Evolutionary conservation across 208 protist species (phyloP).

Genomic region (Leishmania guyanensis): DNA sequence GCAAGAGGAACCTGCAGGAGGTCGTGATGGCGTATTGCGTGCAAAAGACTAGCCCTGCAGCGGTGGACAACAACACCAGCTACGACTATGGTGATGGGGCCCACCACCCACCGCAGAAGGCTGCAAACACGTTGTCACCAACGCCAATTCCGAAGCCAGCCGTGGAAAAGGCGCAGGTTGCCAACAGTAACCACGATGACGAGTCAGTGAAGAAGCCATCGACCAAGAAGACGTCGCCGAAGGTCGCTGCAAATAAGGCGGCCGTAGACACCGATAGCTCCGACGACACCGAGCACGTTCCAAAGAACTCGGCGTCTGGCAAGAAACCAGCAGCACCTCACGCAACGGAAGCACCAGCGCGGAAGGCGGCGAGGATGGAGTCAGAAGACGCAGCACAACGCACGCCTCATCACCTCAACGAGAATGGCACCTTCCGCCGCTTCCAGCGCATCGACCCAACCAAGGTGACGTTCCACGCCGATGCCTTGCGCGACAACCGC

Average conservation of each 20-base stretch:
- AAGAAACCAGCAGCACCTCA: slow-evolving; percentile 19
- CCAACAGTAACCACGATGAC: slow-evolving; percentile 60
- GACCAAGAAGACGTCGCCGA: slow-evolving; percentile 34
- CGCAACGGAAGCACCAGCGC: slow-evolving; percentile 26
- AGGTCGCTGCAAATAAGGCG: slow-evolving; percentile 34
- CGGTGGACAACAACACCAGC: slow-evolving; percentile 41
- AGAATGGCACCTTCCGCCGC: slow-evolving; percentile 50
- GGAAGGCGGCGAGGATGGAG: slow-evolving; percentile 27
- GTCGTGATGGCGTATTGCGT: slow-evolving; percentile 21
- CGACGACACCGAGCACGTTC: slow-evolving; percentile 51
- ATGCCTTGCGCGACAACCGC: slow-evolving; percentile 68
- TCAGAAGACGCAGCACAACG: slow-evolving; percentile 5
- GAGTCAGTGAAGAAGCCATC: slow-evolving; percentile 49
- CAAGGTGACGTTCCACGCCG: slow-evolving; percentile 61
- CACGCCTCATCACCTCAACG: slow-evolving; percentile 39
- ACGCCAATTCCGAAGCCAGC: slow-evolving; percentile 41
- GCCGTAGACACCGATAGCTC: slow-evolving; percentile 29
- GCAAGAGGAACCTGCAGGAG: slow-evolving; percentile 21
- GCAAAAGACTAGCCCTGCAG: slow-evolving; percentile 26
- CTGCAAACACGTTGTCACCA: slow-evolving; percentile 17
- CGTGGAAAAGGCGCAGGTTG: slow-evolving; percentile 55
- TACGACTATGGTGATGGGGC: slow-evolving; percentile 53
- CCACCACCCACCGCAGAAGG: background rate
- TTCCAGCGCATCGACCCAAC: slow-evolving; percentile 83
- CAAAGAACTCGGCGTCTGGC: slow-evolving; percentile 32